These are phyloP conservation scores for Boletus huronensis DNA, from an alignment of 768 basidiomycete genomes.

Conservation along the genomic window DNA sequence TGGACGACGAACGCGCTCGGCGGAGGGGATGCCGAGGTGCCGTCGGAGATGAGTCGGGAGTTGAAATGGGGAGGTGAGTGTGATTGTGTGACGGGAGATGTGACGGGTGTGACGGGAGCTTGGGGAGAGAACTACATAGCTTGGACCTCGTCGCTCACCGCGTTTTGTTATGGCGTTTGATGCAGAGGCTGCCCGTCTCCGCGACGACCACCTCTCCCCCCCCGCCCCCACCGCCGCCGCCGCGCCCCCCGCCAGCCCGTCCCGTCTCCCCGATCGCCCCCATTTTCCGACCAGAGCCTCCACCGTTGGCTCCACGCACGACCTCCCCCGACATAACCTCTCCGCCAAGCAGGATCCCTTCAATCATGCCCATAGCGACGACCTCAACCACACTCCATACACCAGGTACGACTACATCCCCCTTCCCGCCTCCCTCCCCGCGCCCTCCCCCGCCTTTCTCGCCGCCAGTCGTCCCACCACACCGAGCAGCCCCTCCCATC, in stretches of 20 bases:
- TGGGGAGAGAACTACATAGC: neutral
- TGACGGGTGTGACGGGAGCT: slow-evolving; percentile 25
- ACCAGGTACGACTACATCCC: slow-evolving; percentile 12
- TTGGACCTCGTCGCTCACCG: neutral
- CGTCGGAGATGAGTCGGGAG: slow-evolving; percentile 13
- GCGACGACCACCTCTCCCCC: slow-evolving; percentile 21
- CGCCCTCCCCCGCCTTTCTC: slow-evolving; percentile 45
- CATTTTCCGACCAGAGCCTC: slow-evolving; percentile 61
- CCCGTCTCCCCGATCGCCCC: slow-evolving; percentile 49
- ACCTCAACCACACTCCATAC: slow-evolving; percentile 53
- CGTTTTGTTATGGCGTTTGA: slow-evolving; percentile 25
- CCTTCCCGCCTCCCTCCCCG: slow-evolving; percentile 34
- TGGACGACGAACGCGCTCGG: slow-evolving; percentile 26
- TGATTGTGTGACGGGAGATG: slow-evolving; percentile 8
- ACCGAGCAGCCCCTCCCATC: slow-evolving; percentile 45
- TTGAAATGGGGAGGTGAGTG: neutral
- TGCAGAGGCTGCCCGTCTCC: slow-evolving; percentile 27
- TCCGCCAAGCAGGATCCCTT: slow-evolving; percentile 30
- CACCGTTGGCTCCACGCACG: slow-evolving; percentile 51
- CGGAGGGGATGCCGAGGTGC: slow-evolving; percentile 12
- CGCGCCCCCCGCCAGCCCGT: slow-evolving; percentile 33
- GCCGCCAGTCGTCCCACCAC: slow-evolving; percentile 58
- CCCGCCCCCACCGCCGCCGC: slow-evolving; percentile 34
- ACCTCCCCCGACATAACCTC: slow-evolving; percentile 50
- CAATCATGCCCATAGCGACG: slow-evolving; percentile 61